A percentile compares a stretch with the other conserved stretches of the same genome.
These are phyloP conservation scores for Chloris gayana DNA, from an alignment of 176 grass and related monocot species.

Conservation along the genomic window DNA sequence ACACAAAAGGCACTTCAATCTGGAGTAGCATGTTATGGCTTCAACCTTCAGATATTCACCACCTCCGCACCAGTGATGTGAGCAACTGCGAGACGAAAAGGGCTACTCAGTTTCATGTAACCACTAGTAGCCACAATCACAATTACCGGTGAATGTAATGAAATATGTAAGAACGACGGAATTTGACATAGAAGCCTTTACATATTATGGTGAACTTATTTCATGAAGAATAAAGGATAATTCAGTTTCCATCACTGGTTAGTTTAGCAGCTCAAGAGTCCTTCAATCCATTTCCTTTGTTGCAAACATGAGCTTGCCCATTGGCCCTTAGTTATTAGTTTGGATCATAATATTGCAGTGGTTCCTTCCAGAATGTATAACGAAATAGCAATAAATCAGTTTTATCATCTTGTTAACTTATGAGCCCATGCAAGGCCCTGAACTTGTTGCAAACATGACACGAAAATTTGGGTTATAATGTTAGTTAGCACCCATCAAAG, in stretches of 20 bases:
- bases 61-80: slow-evolving; percentile 78
- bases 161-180: background rate
- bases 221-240: background rate
- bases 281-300: background rate
- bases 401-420: background rate
- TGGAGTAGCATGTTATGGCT: background rate
- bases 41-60: slow-evolving; percentile 53
- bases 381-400: background rate
- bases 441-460: background rate
- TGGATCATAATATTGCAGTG: background rate
- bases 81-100: slow-evolving; percentile 57
- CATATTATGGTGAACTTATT: background rate
- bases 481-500: too few species aligned
- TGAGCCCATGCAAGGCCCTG: background rate
- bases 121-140: background rate
- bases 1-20: slow-evolving; percentile 35
- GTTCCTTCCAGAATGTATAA: background rate
- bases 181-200: background rate
- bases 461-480: background rate
- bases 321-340: background rate
- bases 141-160: background rate
- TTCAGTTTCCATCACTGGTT: background rate
- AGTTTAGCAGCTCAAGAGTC: background rate
- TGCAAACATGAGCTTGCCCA: background rate
- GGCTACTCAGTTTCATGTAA: background rate